Evolutionary conservation across 2,329 filamentous ascomycete genomes (phyloP), one percentile per base, ranked within the genome.

Genomic region (Trichothecium sympodiale): DNA sequence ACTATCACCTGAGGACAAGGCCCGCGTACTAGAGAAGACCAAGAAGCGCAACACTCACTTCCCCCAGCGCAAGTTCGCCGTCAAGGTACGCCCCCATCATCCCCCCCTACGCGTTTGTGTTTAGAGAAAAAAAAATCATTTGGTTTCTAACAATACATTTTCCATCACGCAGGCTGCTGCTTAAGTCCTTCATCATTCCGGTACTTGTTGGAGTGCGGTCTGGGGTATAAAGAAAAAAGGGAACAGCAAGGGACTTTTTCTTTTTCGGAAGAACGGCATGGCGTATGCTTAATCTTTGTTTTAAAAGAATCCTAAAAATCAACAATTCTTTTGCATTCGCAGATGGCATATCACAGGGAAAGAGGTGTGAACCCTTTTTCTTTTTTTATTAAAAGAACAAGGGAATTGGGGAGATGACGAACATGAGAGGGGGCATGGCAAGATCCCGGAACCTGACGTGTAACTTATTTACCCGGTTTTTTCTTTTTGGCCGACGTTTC

Each of bases 31-130:
- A 52, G 81, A 89, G 71, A 95, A 94, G 83, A 81, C 87, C 67
- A 87, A 87, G 80, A 98, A 98, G 86, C 85, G 81, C 73, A 67
- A 75, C 65, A 80, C 75, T 53, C 89, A 98, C 75, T 98, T 98
- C 78, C 91, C 91, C 52, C 86, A 93, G 77, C 82, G 91, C 71
- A 95, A 94, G 74, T 98, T 82, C 70, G 91, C 91, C 67, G 84
- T 98, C 68, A 98, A 96, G 89, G 91, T 88, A 74, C 48, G 54
- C 33, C 8, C n/a, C 15, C n/a, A 18, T 14, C 29, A 9, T 15
- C 33, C 17, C 30, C 14, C n/a, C 14, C 23, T n/a, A n/a, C n/a
- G n/a, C n/a, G 15, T 16, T 10, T 3, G 17, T 31, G 3, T 31
- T 16, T 13, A 16, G 15, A 16, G 9, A 31, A 31, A 31, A n/a